phyloP scores from a whole-genome alignment of 208 protist species.

The Leishmania guyanensis region DNA sequence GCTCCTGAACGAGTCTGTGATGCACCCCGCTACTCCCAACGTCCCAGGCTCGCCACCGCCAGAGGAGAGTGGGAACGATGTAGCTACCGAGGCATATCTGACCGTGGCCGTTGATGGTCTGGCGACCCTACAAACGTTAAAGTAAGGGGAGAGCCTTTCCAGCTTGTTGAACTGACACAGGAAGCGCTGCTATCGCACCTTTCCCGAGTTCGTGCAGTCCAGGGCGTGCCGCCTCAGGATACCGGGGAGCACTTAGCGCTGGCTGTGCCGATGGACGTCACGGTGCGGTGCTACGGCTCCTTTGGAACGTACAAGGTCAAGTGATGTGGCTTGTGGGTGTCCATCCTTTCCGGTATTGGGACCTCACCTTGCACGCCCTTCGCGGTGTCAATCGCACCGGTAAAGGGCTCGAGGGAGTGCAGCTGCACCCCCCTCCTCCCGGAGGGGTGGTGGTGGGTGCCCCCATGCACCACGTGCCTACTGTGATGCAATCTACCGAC shows the following conservation, averaged over 20 bases:
- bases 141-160: conserved; percentile 42
- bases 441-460: too few species aligned
- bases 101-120: conserved; percentile 43
- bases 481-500: not conserved
- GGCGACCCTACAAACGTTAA: conserved; percentile 17
- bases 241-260: conserved; percentile 44
- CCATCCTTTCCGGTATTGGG: conserved; percentile 73
- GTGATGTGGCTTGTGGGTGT: conserved; percentile 21
- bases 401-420: not conserved
- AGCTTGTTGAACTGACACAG: conserved; percentile 33
- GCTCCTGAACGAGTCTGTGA: conserved; percentile 10
- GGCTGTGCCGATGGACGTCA: conserved; percentile 63
- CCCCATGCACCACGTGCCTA: not conserved
- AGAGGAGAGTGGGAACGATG: conserved; percentile 8
- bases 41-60: not conserved
- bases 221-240: conserved; percentile 29
- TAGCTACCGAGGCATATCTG: conserved; percentile 46
- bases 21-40: not conserved
- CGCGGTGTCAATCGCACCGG: not conserved
- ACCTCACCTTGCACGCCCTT: not conserved
- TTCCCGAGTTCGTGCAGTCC: conserved; percentile 34
- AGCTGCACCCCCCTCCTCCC: not conserved
- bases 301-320: conserved; percentile 1
- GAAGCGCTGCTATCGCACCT: conserved; percentile 42
- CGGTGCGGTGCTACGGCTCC: conserved; percentile 37